Evolutionary conservation across 1,139 yeast species (phyloP), one percentile per base, ranked within the genome.

Genomic region (Kazachstania sp.): DNA sequence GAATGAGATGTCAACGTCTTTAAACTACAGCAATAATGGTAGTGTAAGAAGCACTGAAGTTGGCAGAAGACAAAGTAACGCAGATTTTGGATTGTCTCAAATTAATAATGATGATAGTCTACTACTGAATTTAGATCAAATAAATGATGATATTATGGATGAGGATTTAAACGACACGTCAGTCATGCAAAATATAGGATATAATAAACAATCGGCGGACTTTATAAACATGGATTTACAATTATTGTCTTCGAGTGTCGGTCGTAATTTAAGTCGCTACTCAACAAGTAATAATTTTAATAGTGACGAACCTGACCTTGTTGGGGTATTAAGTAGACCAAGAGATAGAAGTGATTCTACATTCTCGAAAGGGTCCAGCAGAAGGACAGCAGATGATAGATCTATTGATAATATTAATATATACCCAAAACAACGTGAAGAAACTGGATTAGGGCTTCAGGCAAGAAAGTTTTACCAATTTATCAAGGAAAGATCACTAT

Each of bases 211-310:
- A 20, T 42, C 45, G 15, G 50, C 45, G 32, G 55, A 54, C 31
- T 52, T 51, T 32, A 46, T 62, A 51, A 48, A 53, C 12, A 44
- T 58, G n/a, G 54, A 61, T 43, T 47, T 63, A 16, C 56, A 60
- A 16, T 45, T 63, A 34, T 63, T 64, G 1, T 61, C 66, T 9
- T 63, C 67, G 6, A 60, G 65, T 43, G 52, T 57, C 41, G 66
- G 65, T 3, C 48, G 60, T 35, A 45, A 44, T 26, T 43, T 55
- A 3, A 59, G 56, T 29, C 56, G 60, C 44, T 51, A 45, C 16
- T 46, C 48, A 2, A 49, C 57, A 1, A 51, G 40, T 23, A 46
- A 49, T 29, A 45, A 49, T 6, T 19, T 20, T 2, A 43, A 41
- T 31, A 47, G 46, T 7, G 46, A 50, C 4, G 53, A 49, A 8